A percentile compares a stretch with the other conserved stretches of the same genome.
phyloP scores from a whole-genome alignment of 805 yeast species.

The Saccharomycopsis schoenii region DNA sequence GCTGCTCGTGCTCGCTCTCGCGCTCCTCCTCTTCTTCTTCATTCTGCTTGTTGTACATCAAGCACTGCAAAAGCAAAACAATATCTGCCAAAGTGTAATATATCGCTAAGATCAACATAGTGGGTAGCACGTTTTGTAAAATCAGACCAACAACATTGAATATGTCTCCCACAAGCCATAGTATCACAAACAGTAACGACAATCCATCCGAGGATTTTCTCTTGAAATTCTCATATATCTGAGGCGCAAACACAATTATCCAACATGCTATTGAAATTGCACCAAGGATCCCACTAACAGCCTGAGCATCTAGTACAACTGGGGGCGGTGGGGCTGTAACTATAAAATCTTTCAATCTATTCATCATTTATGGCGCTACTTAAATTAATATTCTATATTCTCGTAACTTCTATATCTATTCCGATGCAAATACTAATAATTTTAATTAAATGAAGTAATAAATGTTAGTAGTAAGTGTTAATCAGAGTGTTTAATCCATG shows the following conservation, averaged over 20 bases:
- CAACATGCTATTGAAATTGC: conserved; percentile 94
- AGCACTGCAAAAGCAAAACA: conserved; percentile 73
- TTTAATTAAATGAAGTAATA: too few relatives aligned
- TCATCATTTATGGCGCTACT: background rate
- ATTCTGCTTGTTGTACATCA: conserved; percentile 44
- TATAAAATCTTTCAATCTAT: conserved; percentile 17
- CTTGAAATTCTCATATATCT: conserved; percentile 81
- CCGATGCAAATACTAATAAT: too few relatives aligned
- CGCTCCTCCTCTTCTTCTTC: background rate
- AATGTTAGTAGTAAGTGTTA: background rate
- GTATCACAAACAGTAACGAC: conserved; percentile 71
- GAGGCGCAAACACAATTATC: conserved; percentile 97
- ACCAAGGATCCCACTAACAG: conserved; percentile 54
- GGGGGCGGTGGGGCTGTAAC: conserved; percentile 53
- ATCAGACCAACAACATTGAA: conserved; percentile 90
- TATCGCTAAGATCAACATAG: conserved; percentile 86
- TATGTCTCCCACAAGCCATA: conserved; percentile 92
- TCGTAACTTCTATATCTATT: background rate
- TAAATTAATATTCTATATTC: background rate
- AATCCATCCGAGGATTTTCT: conserved; percentile 86
- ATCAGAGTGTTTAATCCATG: background rate
- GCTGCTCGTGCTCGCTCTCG: background rate
- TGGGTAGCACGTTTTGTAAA: conserved; percentile 82
- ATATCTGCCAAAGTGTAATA: conserved; percentile 90
- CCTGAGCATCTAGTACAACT: conserved; percentile 53